These are phyloP conservation scores for Debaryomyces hansenii DNA, from an alignment of 805 yeast genomes.

Conservation along the genomic window DNA sequence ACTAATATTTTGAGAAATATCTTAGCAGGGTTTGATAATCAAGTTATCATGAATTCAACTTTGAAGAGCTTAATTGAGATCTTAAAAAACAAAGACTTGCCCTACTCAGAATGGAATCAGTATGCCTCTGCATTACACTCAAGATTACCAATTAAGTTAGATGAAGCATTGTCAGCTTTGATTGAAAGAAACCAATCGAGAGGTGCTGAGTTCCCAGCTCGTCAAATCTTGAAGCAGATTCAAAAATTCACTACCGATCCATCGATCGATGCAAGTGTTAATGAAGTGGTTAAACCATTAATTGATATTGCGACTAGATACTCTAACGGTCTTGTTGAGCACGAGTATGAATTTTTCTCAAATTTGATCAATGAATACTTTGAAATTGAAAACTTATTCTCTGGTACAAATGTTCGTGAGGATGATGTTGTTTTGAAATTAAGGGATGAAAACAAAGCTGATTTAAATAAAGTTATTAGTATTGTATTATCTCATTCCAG, in stretches of 20 bases:
- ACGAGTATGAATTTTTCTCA: constrained; percentile 78
- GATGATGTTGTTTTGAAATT: constrained; percentile 86
- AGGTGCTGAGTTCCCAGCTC: constrained; percentile 89
- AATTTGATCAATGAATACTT: constrained; percentile 69
- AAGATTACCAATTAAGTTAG: constrained; percentile 79
- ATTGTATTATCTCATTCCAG: constrained; percentile 87
- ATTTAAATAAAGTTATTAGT: constrained; percentile 68
- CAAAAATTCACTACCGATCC: constrained; percentile 58
- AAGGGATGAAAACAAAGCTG: constrained; percentile 84
- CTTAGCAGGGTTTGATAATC: constrained; percentile 90
- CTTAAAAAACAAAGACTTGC: constrained; percentile 77
- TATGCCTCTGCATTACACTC: constrained; percentile 89
- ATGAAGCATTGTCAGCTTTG: constrained; percentile 60
- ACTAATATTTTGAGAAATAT: constrained; percentile 70
- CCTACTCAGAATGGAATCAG: constrained; percentile 88
- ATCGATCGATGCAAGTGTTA: constrained; percentile 45
- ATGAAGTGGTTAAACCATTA: constrained; percentile 66
- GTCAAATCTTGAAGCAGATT: constrained; percentile 71
- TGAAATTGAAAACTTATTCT: constrained; percentile 74
- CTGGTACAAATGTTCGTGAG: constrained; percentile 73
- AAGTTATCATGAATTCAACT: constrained; percentile 86
- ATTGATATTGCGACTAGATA: constrained; percentile 68
- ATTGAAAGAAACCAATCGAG: constrained; percentile 67
- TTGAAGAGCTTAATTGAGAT: constrained; percentile 70
- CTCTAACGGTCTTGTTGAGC: constrained; percentile 73